These are phyloP conservation scores for Cryphonectria parasitica DNA, from an alignment of 2,329 filamentous ascomycete species.

Conservation along the genomic window DNA sequence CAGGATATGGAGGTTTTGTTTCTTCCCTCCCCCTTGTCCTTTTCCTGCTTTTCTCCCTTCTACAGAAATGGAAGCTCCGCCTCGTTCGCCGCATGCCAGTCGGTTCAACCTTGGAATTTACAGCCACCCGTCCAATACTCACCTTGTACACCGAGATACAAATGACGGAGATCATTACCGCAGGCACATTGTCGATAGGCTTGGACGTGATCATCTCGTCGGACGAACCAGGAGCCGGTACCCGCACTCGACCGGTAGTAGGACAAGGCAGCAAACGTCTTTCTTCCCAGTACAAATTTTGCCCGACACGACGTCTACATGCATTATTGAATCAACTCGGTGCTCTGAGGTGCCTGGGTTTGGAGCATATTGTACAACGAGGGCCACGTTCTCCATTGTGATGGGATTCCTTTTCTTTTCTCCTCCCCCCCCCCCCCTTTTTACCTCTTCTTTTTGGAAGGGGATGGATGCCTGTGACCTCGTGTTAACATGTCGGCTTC, in stretches of 20 bases:
- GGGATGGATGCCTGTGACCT: background rate
- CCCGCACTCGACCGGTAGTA: slow-evolving; percentile 9
- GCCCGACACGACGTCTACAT: background rate
- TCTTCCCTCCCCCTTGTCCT: no score
- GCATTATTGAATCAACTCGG: background rate
- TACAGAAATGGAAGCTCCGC: background rate
- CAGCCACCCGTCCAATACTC: no score
- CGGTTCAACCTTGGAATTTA: background rate
- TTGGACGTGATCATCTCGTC: background rate
- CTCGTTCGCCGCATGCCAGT: background rate
- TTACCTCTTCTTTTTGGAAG: background rate
- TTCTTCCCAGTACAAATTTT: background rate
- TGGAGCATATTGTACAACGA: background rate
- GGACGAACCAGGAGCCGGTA: slow-evolving; percentile 8
- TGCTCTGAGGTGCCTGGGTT: background rate
- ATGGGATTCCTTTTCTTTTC: no score
- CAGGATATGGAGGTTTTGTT: no score
- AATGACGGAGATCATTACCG: background rate
- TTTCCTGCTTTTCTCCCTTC: no score
- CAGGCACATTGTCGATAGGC: background rate
- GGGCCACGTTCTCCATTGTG: background rate
- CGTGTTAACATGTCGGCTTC: background rate
- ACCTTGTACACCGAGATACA: background rate
- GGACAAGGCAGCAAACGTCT: slow-evolving; percentile 16
- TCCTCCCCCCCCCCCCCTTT: no score